Percentiles rank a stretch among this genome's conserved stretches.
These are phyloP conservation scores for Chytriomyces confervae DNA, from an alignment of 192 early-diverging fungal genomes.

Conservation along the genomic window DNA sequence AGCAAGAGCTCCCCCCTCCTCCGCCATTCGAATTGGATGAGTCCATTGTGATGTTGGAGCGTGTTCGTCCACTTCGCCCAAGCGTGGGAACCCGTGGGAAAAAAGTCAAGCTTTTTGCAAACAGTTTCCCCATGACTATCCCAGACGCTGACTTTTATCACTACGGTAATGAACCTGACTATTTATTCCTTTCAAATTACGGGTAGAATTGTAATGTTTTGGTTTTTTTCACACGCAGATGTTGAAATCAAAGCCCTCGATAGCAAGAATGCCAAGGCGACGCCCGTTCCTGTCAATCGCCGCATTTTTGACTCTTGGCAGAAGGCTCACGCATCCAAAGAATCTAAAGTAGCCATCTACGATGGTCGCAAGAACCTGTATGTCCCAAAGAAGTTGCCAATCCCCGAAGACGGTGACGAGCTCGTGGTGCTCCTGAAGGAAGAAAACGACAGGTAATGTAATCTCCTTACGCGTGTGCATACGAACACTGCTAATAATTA, in stretches of 20 bases:
- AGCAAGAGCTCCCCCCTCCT: background rate
- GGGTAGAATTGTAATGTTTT: no score
- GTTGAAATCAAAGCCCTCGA: conserved; percentile 23
- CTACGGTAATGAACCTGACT: background rate
- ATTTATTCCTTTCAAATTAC: background rate
- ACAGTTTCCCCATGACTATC: conserved; percentile 27
- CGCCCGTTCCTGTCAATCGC: conserved; percentile 24
- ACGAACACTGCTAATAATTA: no score
- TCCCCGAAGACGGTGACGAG: conserved; percentile 15
- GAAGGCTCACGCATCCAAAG: conserved; percentile 13
- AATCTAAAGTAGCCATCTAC: conserved; percentile 13
- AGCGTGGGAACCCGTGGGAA: conserved; percentile 4
- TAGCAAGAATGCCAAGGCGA: background rate
- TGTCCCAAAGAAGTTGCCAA: conserved; percentile 29
- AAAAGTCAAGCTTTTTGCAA: conserved; percentile 25
- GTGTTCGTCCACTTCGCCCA: conserved; percentile 28
- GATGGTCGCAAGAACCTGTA: conserved; percentile 36
- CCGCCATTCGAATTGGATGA: conserved; percentile 29
- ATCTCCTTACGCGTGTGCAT: no score
- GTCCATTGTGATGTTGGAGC: conserved; percentile 14
- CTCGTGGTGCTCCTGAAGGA: background rate
- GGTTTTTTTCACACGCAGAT: conserved; percentile 2
- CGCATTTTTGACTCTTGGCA: conserved; percentile 22
- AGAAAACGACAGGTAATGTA: background rate
- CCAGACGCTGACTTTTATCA: conserved; percentile 34